Conservation (phyloP, 495 filamentous ascomycete species). For the Tuber melanosporum region DNA sequence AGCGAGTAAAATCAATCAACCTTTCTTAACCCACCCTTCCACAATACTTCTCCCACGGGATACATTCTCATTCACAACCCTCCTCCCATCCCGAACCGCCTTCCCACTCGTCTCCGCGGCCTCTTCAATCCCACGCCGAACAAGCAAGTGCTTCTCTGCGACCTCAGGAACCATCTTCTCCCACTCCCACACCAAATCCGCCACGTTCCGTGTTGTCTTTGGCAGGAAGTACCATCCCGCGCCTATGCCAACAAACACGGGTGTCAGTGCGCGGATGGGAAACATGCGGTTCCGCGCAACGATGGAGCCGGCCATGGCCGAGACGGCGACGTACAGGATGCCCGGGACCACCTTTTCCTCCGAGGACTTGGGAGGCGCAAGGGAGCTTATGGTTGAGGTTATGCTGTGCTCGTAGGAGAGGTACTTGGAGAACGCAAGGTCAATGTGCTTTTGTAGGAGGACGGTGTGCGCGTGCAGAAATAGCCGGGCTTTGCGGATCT, state of each 20-base stretch:
- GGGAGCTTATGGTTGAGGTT: conserved; percentile 75
- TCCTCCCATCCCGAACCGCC: conserved; percentile 55
- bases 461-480: conserved; percentile 69
- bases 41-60: conserved; percentile 62
- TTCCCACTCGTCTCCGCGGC: conserved; percentile 68
- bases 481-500: conserved; percentile 73
- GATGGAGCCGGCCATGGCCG: conserved; percentile 87
- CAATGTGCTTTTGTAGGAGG: conserved; percentile 67
- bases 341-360: conserved; percentile 82
- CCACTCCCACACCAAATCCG: conserved; percentile 75
- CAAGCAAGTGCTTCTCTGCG: conserved; percentile 64
- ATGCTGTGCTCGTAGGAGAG: conserved; percentile 75
- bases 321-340: conserved; percentile 78
- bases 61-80: conserved; percentile 73
- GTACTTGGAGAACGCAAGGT: conserved; percentile 63
- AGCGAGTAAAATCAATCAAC: conserved; percentile 34
- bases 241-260: conserved; percentile 62
- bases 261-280: conserved; percentile 64
- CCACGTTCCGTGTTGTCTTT: conserved; percentile 76
- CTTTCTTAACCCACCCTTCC: conserved; percentile 86
- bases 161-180: conserved; percentile 78
- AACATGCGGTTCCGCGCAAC: conserved; percentile 77
- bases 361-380: conserved; percentile 74
- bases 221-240: conserved; percentile 70
- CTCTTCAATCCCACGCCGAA: conserved; percentile 60